Evolutionary conservation across 2,329 filamentous ascomycete genomes (phyloP), one percentile per base, ranked within the genome.

Genomic region (Trichoderma citrinoviride): DNA sequence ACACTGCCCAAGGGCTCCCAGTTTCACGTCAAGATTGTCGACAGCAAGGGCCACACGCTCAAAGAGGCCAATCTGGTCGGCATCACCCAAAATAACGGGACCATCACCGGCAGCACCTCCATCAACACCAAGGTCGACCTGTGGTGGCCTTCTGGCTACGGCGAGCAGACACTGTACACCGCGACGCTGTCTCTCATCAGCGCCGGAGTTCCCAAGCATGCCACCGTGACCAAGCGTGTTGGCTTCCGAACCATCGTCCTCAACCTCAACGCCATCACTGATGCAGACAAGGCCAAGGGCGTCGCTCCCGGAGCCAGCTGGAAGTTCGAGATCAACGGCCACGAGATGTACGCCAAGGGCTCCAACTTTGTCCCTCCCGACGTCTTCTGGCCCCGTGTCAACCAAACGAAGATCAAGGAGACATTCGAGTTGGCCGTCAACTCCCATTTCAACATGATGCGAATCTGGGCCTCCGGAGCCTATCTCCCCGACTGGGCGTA

Each of bases 281-380:
- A 83, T 0, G 77, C 77, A 1, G 83, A 89, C 65, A 71, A 84
- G 0, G 76, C 78, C 1, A 76, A 79, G 66, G 85, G 86, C 2
- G 82, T 87, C 7, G 64, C 65, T 2, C 66, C 70, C 1, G 70
- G 70, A 2, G 70, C 65, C 80, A 82, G 15, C 80, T 72, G 86
- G 85, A 85, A 89, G 70, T 89, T 89, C 68, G 85, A 89, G 70
- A 80, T 89, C 65, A 89, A 89, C 66, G 86, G 86, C 0, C 80
- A 84, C 56, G 82, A 85, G n/a, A 85, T 89, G 68, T 89, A 87
- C 69, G 85, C 84, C 2, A 69, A 69, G 33, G 68, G 68, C 2
- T 65, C 66, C 47, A 69, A 69, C 56, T 65, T 69, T 40, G 67
- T 69, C 8, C 68, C 68, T 5, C 68, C 68, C 1, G 68, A 69